Evolutionary conservation across 2,329 filamentous ascomycete genomes (phyloP).

Genomic region (Botrytis byssoidea): DNA sequence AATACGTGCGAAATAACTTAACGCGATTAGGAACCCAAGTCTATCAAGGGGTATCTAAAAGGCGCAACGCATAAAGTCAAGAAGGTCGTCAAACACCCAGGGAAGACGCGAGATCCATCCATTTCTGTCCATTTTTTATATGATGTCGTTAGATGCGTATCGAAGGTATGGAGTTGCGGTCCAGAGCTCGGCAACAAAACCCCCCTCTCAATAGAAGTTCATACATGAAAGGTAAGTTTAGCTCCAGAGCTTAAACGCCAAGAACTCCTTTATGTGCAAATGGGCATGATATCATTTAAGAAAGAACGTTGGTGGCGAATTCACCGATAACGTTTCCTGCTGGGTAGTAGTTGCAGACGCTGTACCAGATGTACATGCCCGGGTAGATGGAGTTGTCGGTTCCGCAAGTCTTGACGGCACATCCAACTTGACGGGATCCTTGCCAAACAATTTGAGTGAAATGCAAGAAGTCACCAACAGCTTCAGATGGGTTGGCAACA

Average conservation of each 20-base stretch:
- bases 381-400: constrained; percentile 49
- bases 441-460: constrained; percentile 76
- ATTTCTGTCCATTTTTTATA: constrained; percentile 12
- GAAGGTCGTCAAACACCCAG: constrained; percentile 13
- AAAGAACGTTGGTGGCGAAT: constrained; percentile 15
- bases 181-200: constrained; percentile 14
- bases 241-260: constrained; percentile 21
- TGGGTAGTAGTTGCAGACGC: constrained; percentile 26
- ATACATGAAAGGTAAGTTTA: constrained; percentile 20
- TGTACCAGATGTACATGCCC: constrained; percentile 73
- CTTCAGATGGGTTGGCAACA: constrained; percentile 50
- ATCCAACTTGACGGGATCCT: constrained; percentile 60
- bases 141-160: constrained; percentile 15
- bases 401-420: constrained; percentile 53
- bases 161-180: constrained; percentile 9
- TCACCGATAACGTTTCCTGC: constrained; percentile 18
- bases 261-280: constrained; percentile 19
- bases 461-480: constrained; percentile 47
- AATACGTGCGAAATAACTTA: constrained; percentile 6
- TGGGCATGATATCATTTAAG: constrained; percentile 22
- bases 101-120: constrained; percentile 14
- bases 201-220: constrained; percentile 21
- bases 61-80: constrained; percentile 9
- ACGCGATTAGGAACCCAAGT: constrained; percentile 5
- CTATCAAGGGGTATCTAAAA: constrained; percentile 13